Conservation (phyloP, 2,329 filamentous ascomycete genomes). For the Penicillium olsonii region DNA sequence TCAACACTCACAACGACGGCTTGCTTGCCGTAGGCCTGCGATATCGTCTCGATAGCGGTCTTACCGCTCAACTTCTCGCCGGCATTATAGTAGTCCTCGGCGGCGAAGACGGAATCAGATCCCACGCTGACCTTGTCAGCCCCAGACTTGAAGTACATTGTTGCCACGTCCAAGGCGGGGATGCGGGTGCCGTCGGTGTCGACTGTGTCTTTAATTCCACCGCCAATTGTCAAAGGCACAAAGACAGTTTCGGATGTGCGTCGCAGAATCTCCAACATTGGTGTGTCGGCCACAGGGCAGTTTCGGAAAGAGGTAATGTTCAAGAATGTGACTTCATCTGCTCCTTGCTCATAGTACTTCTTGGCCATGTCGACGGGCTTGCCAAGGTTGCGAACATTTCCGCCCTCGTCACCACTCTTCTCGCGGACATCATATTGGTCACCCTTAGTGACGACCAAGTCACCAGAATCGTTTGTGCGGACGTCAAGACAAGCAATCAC, state of each 20-base stretch:
- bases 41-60: conserved; percentile 95
- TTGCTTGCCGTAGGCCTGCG: conserved; percentile 89
- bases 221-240: conserved; percentile 91
- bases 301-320: conserved; percentile 99
- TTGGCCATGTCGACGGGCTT: conserved; percentile 95
- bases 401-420: conserved; percentile 62
- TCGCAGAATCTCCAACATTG: conserved; percentile 93
- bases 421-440: conserved; percentile 99
- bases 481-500: conserved; percentile 97
- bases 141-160: conserved; percentile 94
- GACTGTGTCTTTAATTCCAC: conserved; percentile 88
- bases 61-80: conserved; percentile 71
- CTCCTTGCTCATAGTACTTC: conserved; percentile 93
- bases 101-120: conserved; percentile 88
- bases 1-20: conserved; percentile 96
- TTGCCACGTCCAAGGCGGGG: conserved; percentile 89
- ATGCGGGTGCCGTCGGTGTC: conserved; percentile 84
- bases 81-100: conserved; percentile 81
- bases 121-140: conserved; percentile 98
- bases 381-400: conserved; percentile 83
- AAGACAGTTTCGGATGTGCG: conserved; percentile 89
- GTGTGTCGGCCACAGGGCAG: conserved; percentile 85
- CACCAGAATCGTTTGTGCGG: conserved; percentile 87
- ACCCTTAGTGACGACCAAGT: conserved; percentile 96
- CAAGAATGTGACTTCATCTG: conserved; percentile 94